These are phyloP conservation scores for Fusarium chlamydosporum DNA, from an alignment of 2,329 filamentous ascomycete species.

Conservation along the genomic window DNA sequence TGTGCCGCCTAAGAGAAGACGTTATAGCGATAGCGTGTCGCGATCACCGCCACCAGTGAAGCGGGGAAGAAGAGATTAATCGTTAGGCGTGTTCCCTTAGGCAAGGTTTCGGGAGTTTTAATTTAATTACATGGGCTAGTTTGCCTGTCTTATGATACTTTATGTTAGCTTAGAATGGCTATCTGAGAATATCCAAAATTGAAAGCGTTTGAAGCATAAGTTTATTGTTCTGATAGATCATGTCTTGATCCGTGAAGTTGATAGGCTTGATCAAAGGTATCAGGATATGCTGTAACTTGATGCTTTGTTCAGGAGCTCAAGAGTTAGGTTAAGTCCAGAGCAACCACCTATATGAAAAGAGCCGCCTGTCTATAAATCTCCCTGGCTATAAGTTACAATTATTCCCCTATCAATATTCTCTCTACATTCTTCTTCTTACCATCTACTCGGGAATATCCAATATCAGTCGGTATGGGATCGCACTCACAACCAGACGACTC, in stretches of 20 bases:
- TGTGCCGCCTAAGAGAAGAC: conserved; percentile 51
- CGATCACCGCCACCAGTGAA: conserved; percentile 54
- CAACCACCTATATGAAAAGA: neutral
- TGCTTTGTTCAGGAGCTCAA: neutral
- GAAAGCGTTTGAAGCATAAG: conserved; percentile 34
- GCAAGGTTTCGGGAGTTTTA: too few species aligned
- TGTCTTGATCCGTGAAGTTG: neutral
- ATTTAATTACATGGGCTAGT: too few species aligned
- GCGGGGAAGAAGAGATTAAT: conserved; percentile 43
- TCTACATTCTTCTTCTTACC: neutral
- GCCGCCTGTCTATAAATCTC: neutral
- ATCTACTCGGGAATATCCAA: neutral
- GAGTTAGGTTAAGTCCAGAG: neutral
- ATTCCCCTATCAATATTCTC: neutral
- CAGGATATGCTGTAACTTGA: neutral
- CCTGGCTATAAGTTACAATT: neutral
- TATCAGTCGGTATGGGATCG: neutral
- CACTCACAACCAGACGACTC: neutral
- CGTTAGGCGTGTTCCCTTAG: too few species aligned
- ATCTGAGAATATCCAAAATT: conserved; percentile 33
- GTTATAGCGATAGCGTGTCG: conserved; percentile 53
- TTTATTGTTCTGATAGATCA: neutral
- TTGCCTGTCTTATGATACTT: too few species aligned
- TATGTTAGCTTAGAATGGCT: too few species aligned
- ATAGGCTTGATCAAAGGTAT: conserved; percentile 4